Percentiles rank a stretch among this genome's conserved stretches.
phyloP scores from a whole-genome alignment of 257 asterid species.

The Solanum ahanhuiri region DNA sequence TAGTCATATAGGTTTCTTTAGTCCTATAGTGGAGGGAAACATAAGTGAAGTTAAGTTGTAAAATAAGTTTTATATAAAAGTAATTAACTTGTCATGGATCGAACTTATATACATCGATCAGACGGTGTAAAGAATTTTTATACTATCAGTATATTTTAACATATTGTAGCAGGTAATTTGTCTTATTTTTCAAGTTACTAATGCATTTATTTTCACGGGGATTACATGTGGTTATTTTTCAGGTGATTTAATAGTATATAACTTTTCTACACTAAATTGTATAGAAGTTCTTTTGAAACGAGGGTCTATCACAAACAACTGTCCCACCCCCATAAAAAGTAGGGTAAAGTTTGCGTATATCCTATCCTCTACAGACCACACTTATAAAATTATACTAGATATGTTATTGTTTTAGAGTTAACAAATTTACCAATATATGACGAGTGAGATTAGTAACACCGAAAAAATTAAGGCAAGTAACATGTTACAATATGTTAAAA shows the following conservation, averaged over 20 bases:
- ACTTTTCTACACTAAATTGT: neutral
- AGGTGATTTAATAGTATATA: neutral
- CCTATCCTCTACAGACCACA: neutral
- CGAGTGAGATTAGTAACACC: neutral
- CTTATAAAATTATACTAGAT: too few relatives aligned
- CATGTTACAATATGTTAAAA: neutral
- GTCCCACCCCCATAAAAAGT: neutral
- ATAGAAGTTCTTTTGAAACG: neutral
- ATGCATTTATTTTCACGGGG: neutral
- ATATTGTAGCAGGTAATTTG: neutral
- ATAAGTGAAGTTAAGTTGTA: neutral
- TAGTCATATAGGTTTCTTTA: neutral
- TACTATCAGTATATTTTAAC: neutral
- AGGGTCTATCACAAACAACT: neutral
- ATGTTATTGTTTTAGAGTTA: neutral
- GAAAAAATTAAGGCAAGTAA: neutral
- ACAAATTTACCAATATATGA: neutral
- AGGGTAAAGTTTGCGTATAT: neutral
- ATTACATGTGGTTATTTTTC: neutral
- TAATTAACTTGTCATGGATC: neutral
- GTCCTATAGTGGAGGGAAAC: neutral
- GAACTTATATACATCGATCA: rapidly evolving
- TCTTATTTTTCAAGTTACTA: neutral
- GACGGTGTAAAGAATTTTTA: neutral
- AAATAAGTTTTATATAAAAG: neutral